phyloP scores from a whole-genome alignment of 1,139 yeast species.

The Yamadazyma siamensis region DNA sequence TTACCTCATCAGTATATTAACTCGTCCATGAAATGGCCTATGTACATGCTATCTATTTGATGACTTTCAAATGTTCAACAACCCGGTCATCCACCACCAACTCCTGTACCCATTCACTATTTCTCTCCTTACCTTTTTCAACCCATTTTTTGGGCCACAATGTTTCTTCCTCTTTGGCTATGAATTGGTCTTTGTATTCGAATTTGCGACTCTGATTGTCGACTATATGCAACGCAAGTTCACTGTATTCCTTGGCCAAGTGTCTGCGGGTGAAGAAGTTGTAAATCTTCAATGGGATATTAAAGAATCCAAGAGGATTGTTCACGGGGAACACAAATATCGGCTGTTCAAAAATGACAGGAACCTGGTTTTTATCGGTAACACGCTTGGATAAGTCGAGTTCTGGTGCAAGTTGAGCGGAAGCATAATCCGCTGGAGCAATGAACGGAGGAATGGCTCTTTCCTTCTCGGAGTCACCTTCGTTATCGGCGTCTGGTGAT shows the following conservation, averaged over 20 bases:
- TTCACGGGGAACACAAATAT: slow-evolving; percentile 70
- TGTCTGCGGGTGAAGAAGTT: slow-evolving; percentile 73
- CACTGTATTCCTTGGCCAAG: slow-evolving; percentile 70
- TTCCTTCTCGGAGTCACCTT: slow-evolving; percentile 31
- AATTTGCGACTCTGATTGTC: slow-evolving; percentile 56
- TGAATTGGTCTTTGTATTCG: slow-evolving; percentile 48
- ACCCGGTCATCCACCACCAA: slow-evolving; percentile 69
- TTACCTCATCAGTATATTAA: too few species aligned
- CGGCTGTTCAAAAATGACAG: slow-evolving; percentile 71
- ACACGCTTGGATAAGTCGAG: slow-evolving; percentile 28
- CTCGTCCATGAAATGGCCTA: too few species aligned
- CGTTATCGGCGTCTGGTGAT: slow-evolving; percentile 8
- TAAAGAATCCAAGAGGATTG: slow-evolving; percentile 72
- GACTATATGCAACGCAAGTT: slow-evolving; percentile 57
- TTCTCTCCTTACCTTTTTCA: slow-evolving; percentile 60
- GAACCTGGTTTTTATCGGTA: slow-evolving; percentile 38
- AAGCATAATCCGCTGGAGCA: slow-evolving; percentile 49
- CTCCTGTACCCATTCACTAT: slow-evolving; percentile 88
- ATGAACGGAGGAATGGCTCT: slow-evolving; percentile 49
- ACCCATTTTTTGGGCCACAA: slow-evolving; percentile 95
- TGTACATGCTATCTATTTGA: too few species aligned
- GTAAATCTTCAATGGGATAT: slow-evolving; percentile 71
- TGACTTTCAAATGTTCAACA: slow-evolving; percentile 52
- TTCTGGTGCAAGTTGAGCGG: slow-evolving; percentile 61
- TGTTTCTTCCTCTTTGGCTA: slow-evolving; percentile 67